Evolutionary conservation across 768 basidiomycete species (phyloP).

Genomic region (Boletus vinaceobasis): DNA sequence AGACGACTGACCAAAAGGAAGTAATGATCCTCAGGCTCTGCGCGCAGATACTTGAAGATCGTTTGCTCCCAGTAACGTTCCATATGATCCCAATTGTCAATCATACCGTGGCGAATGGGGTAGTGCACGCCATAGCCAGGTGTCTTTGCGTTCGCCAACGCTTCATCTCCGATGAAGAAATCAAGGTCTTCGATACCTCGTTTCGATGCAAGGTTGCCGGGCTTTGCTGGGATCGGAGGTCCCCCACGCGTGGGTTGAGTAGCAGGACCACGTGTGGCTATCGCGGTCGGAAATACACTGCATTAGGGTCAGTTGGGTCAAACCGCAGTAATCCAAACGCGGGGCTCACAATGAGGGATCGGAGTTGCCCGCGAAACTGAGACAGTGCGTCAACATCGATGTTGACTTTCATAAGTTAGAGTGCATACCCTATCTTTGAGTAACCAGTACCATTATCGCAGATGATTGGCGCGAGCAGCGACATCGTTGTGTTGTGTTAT

Average conservation of each 20-base stretch:
- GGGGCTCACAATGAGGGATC: constrained; percentile 91
- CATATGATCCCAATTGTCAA: constrained; percentile 99
- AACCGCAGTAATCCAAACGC: background rate
- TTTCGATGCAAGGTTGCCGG: constrained; percentile 91
- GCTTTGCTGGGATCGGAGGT: constrained; percentile 78
- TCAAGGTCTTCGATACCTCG: constrained; percentile 98
- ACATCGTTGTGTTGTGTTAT: constrained; percentile 48
- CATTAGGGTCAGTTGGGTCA: constrained; percentile 4
- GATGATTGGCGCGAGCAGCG: constrained; percentile 87
- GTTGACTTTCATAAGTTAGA: background rate
- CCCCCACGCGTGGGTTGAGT: constrained; percentile 58
- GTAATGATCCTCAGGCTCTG: constrained; percentile 98
- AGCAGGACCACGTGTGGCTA: constrained; percentile 78
- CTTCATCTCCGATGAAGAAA: constrained; percentile 99
- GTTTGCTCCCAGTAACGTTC: constrained; percentile 99
- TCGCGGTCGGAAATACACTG: constrained; percentile 97
- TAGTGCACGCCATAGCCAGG: constrained; percentile 92
- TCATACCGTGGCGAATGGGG: constrained; percentile 96
- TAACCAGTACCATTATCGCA: constrained; percentile 98
- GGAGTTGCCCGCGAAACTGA: constrained; percentile 95
- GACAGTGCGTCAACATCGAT: constrained; percentile 12
- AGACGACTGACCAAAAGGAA: constrained; percentile 79
- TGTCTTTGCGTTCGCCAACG: constrained; percentile 92
- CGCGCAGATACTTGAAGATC: constrained; percentile 98
- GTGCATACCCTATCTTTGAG: constrained; percentile 89